Conservation (phyloP, 768 basidiomycete species). For the Trametes gibbosa region DNA sequence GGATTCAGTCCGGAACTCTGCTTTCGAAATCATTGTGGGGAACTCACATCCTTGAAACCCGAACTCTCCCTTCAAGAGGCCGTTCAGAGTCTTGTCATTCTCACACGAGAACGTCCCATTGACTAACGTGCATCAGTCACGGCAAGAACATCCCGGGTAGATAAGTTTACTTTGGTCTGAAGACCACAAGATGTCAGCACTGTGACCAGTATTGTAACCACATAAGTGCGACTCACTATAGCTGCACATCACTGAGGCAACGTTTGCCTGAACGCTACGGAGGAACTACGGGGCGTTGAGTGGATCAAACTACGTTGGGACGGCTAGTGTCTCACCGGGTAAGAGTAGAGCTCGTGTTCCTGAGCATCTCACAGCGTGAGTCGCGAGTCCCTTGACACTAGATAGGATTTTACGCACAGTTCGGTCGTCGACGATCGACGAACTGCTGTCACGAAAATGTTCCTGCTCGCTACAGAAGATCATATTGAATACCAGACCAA, state of each 20-base stretch:
- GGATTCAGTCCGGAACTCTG: constrained; percentile 43
- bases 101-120: constrained; percentile 74
- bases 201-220: neutral
- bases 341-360: constrained; percentile 68
- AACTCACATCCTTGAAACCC: constrained; percentile 40
- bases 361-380: constrained; percentile 16
- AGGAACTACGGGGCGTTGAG: constrained; percentile 39
- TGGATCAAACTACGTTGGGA: neutral
- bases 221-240: constrained; percentile 45
- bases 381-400: neutral
- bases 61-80: constrained; percentile 41
- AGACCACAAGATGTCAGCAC: neutral
- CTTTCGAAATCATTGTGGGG: constrained; percentile 19
- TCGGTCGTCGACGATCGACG: constrained; percentile 69
- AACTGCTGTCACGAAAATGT: constrained; percentile 48
- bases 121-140: constrained; percentile 38
- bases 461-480: constrained; percentile 50
- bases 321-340: constrained; percentile 36
- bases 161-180: constrained; percentile 11
- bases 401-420: constrained; percentile 10
- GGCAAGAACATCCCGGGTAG: too few relatives aligned
- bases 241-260: constrained; percentile 70
- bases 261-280: constrained; percentile 70
- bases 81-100: constrained; percentile 66
- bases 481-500: neutral